phyloP scores from a whole-genome alignment of 2,329 filamentous ascomycete genomes.

The Pseudogymnoascus sp. region DNA sequence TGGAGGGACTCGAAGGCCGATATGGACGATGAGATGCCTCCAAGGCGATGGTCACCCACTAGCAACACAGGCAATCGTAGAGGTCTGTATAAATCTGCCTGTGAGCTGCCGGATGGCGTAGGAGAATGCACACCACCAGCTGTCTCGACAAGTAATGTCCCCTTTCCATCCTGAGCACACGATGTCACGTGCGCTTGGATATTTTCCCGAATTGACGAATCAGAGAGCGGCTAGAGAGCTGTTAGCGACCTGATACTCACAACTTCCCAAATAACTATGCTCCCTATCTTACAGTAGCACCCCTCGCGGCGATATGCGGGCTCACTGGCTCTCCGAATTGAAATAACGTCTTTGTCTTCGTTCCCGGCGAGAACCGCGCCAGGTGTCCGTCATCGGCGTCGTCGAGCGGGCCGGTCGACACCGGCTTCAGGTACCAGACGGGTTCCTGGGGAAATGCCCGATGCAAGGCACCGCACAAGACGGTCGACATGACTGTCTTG shows the following conservation, averaged over 20 bases:
- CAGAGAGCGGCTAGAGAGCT: constrained; percentile 39
- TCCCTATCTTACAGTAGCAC: constrained; percentile 11
- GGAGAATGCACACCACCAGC: constrained; percentile 78
- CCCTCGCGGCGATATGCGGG: constrained; percentile 63
- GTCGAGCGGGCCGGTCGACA: constrained; percentile 64
- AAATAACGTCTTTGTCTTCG: constrained; percentile 54
- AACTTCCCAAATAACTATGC: constrained; percentile 22
- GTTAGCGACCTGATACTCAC: constrained; percentile 33
- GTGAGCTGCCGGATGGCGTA: constrained; percentile 64
- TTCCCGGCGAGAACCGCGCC: constrained; percentile 46
- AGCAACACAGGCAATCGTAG: constrained; percentile 67
- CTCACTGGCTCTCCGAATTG: constrained; percentile 70
- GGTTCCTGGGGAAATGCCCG: constrained; percentile 39
- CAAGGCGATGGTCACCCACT: constrained; percentile 66
- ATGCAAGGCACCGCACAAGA: constrained; percentile 58
- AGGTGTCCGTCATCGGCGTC: constrained; percentile 66
- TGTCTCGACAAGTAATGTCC: constrained; percentile 69
- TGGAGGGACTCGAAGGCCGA: constrained; percentile 72
- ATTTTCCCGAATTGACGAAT: constrained; percentile 42
- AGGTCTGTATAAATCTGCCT: constrained; percentile 70
- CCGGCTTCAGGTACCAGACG: constrained; percentile 68
- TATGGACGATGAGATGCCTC: constrained; percentile 74
- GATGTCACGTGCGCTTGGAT: constrained; percentile 40
- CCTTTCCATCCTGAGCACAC: constrained; percentile 37
- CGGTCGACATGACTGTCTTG: constrained; percentile 72